Percentiles rank a stretch among this genome's conserved stretches.
phyloP scores from a whole-genome alignment of 495 filamentous ascomycete genomes.

The Aspergillus cristatus region DNA sequence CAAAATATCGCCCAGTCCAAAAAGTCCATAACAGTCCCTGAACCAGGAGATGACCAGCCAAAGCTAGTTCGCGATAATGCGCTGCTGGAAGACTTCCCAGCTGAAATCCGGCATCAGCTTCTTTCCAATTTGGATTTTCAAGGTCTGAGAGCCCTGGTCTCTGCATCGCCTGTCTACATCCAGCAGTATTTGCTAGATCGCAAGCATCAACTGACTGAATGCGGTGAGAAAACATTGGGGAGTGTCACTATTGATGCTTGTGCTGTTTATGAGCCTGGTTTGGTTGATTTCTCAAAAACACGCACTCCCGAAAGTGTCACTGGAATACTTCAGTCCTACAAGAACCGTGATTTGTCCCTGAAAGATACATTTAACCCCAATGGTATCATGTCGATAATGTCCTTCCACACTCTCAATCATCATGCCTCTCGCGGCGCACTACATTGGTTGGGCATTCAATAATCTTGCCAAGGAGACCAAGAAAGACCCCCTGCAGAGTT shows the following conservation, averaged over 20 bases:
- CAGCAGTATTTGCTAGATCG: slow-evolving; percentile 17
- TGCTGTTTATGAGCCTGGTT: slow-evolving; percentile 6
- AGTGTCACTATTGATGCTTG: slow-evolving; percentile 10
- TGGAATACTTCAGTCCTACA: slow-evolving; percentile 6
- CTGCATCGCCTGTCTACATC: slow-evolving; percentile 18
- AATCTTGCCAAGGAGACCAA: slow-evolving; percentile 1
- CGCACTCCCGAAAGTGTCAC: background rate
- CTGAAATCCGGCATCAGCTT: slow-evolving; percentile 11
- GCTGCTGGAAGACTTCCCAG: slow-evolving; percentile 10
- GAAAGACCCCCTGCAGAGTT: background rate
- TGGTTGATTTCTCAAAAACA: background rate
- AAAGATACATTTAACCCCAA: slow-evolving; percentile 3
- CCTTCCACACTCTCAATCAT: slow-evolving; percentile 15
- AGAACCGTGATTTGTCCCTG: background rate
- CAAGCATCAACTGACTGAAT: slow-evolving; percentile 2
- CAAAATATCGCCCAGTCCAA: too few relatives aligned
- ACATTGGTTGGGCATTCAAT: slow-evolving; percentile 4
- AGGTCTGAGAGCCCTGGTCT: slow-evolving; percentile 11
- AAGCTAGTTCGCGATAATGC: background rate
- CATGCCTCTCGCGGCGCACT: slow-evolving; percentile 6
- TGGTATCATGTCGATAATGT: slow-evolving; percentile 1
- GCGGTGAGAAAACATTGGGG: slow-evolving; percentile 6
- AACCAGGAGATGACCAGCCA: too few relatives aligned
- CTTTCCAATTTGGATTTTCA: slow-evolving; percentile 6
- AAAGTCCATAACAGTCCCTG: too few relatives aligned